A percentile compares a stretch with the other conserved stretches of the same genome.
phyloP scores from a whole-genome alignment of 2,329 filamentous ascomycete genomes.

The Diplodia intermedia region DNA sequence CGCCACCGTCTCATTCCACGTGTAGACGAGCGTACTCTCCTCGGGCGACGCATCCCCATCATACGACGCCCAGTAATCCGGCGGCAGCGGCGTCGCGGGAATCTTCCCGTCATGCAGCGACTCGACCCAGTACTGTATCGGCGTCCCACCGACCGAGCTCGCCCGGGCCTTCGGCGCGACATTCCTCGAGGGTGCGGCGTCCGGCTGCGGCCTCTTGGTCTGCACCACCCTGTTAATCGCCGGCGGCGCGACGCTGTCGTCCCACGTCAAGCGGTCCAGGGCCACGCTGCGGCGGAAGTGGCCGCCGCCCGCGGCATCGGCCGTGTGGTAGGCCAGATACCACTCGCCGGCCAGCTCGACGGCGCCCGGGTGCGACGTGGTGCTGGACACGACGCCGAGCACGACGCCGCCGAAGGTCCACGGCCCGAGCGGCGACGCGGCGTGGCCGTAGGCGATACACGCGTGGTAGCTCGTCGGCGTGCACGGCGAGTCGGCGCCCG shows the following conservation, averaged over 20 bases:
- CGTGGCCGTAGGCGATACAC: conserved; percentile 50
- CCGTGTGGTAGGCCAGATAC: conserved; percentile 49
- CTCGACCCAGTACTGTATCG: conserved; percentile 50
- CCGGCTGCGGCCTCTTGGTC: conserved; percentile 39
- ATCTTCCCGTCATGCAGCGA: conserved; percentile 46
- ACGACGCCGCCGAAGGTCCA: conserved; percentile 48
- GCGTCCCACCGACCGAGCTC: conserved; percentile 39
- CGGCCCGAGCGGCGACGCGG: conserved; percentile 45
- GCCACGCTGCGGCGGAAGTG: conserved; percentile 50
- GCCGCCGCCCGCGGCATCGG: conserved; percentile 45
- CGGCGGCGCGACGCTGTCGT: conserved; percentile 40
- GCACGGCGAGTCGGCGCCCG: conserved; percentile 47
- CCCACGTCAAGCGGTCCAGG: conserved; percentile 45
- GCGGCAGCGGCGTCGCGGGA: conserved; percentile 44
- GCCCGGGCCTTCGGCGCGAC: conserved; percentile 42
- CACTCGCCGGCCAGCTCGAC: conserved; percentile 42
- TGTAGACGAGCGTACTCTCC: conserved; percentile 43
- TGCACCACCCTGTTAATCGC: conserved; percentile 43
- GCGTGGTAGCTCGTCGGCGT: conserved; percentile 51
- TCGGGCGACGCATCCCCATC: conserved; percentile 42
- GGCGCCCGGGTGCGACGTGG: conserved; percentile 49
- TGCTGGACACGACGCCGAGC: conserved; percentile 48
- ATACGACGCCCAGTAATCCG: conserved; percentile 51
- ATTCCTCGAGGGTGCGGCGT: conserved; percentile 43
- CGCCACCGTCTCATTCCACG: conserved; percentile 42